Base-by-base conservation (phyloP, 2,329 filamentous ascomycete genomes). In the Ophiostoma sp. region DNA sequence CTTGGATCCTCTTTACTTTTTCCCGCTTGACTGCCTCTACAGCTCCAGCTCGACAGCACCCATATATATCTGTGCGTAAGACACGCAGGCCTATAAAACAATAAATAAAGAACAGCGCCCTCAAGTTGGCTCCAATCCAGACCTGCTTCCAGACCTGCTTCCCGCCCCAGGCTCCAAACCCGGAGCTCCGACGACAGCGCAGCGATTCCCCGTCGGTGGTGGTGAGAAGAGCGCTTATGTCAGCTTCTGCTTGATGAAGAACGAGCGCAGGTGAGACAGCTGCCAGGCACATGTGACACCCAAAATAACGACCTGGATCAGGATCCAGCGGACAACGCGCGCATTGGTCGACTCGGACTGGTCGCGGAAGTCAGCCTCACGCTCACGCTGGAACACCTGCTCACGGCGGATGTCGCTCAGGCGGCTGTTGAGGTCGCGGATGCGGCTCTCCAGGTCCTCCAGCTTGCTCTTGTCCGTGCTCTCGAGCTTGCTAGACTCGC, bases 211-310 rank as follows among this genome's bases (percentile, higher is more conserved):
- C 49, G 12, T 0, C 42, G 42, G 42, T 55, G 14, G 4, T 18
- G 40, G 18, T 38, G 42, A 45, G 36, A 9, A 14, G 8, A 63
- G 1, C 8, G 5, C 18, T 80, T 87, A 99, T 70, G 95, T 98
- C 78, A 99, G 88, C 85, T 99, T 99, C 83, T 98, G 94, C 86
- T 99, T 99, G 84, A 99, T 99, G 83, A 99, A 99, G 86, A 99
- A 99, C 64, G 91, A 90, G 74, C 95, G 87, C 75, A 99, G 85
- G 80, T 99, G 94, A 67, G 93, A 96, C 64, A 99, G 84, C 80
- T 99, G 95, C 95, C 95, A 99, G 71, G 92, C 91, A 81, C 95
- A 99, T 45, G 95, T 97, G 68, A 89, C 84, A 68, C 89, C 91
- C 67, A 99, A 83, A 49, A 98, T 87, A 66, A 88, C 85, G 70